Conservation (phyloP, 2,329 filamentous ascomycete species). For the Pseudocercospora fijiensis region DNA sequence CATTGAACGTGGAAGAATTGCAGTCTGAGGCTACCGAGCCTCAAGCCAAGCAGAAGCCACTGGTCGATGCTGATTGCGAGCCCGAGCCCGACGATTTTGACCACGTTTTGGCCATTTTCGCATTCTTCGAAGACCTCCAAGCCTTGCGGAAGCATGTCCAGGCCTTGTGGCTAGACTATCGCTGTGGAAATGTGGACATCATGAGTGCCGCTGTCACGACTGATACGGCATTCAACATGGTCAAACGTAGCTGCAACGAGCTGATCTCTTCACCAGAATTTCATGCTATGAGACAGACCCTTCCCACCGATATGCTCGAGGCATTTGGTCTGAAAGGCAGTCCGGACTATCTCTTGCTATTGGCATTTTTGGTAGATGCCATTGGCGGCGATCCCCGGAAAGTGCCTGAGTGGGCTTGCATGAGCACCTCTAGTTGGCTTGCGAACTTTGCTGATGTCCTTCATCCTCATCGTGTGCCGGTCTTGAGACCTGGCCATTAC, state of each 20-base stretch:
- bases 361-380: not conserved
- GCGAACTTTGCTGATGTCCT: constrained; percentile 12
- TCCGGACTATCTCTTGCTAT: not conserved
- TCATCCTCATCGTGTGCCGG: not conserved
- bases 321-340: not conserved
- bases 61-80: not conserved
- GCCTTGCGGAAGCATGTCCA: constrained; percentile 6
- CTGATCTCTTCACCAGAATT: not conserved
- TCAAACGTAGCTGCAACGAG: constrained; percentile 2
- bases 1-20: constrained; percentile 8
- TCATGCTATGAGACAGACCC: not conserved
- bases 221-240: constrained; percentile 12
- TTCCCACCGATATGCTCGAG: not conserved
- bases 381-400: too few species aligned
- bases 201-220: constrained; percentile 16
- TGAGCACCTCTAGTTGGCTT: too few species aligned
- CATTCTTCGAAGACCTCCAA: constrained; percentile 15
- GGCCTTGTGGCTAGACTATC: constrained; percentile 10
- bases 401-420: too few species aligned
- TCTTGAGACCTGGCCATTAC: constrained; percentile 5
- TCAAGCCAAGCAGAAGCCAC: not conserved
- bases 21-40: not conserved
- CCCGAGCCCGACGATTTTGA: not conserved
- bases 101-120: constrained; percentile 3
- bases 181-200: constrained; percentile 1